Base-by-base conservation (phyloP, 1,139 yeast genomes). In the Kodamaea arcana region DNA sequence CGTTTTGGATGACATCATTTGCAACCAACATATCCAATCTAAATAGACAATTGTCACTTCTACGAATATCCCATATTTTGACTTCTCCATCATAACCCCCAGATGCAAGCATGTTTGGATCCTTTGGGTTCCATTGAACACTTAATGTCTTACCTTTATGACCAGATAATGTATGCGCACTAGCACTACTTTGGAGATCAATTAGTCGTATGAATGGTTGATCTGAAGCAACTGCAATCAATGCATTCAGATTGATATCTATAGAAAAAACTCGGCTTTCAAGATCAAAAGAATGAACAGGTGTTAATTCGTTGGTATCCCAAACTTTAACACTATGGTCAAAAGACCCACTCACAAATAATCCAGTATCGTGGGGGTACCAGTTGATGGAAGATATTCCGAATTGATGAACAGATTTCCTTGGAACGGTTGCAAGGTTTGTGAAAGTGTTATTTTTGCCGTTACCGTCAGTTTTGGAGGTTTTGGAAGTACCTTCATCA, bases 321-420 rank as follows among this genome's bases (percentile, higher is more conserved):
- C 95, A 90, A 0, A 87, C 69, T 43, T 82, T 84, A 20, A 88
- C 75, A 0, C 78, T 72, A 40, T 77, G 79, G 52, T 90, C 97
- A 52, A 81, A 86, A 0, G 95, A 85, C 0, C 88, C 78, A 2
- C 88, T 73, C 9, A 87, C 71, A 61, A 88, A 88, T 78, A 90
- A 72, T 1, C 96, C 97, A 17, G 81, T 78, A 55, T 90, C 97
- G 35, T 66, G 66, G 0, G 94, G 90, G 92, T 95, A 90, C 97
- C 97, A 90, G 48, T 73, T 69, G 1, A 86, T 67, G 13, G 76
- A 63, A 0, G 95, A 83, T 0, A 88, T 66, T 0, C 96, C 95
- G 54, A 71, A 87, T 17, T 62, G 58, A 52, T 90, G 97, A 2
- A 69, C 81, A 1, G 68, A 46, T 42, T 71, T 71, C 11, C 80